phyloP scores from a whole-genome alignment of 345 rosid genomes.

The Aurinia saxatilis region DNA sequence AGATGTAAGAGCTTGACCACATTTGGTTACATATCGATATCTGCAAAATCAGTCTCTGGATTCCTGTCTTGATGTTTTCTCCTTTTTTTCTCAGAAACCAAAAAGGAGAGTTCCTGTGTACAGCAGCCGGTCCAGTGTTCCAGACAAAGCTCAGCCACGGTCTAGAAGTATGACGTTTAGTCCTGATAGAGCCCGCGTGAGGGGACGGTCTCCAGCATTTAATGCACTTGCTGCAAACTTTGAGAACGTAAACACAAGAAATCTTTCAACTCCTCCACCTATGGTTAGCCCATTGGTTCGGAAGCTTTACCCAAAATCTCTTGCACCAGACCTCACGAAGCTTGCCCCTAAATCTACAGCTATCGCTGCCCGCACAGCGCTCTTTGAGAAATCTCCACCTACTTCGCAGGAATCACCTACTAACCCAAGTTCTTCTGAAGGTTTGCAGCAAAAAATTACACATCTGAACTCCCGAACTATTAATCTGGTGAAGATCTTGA shows the following conservation, averaged over 20 bases:
- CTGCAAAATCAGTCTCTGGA: neutral
- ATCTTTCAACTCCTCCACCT: slow-evolving; percentile 99
- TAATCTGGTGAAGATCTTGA: neutral
- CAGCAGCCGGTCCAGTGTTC: slow-evolving; percentile 81
- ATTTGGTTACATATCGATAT: neutral
- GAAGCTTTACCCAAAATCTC: slow-evolving; percentile 90
- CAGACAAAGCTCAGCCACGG: slow-evolving; percentile 81
- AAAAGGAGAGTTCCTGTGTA: slow-evolving; percentile 74
- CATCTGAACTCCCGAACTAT: neutral
- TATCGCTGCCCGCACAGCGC: slow-evolving; percentile 58
- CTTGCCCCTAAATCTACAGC: slow-evolving; percentile 56
- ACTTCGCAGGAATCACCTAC: slow-evolving; percentile 44
- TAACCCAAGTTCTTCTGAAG: slow-evolving; percentile 67
- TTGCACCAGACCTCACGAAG: slow-evolving; percentile 64
- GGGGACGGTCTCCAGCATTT: slow-evolving; percentile 99
- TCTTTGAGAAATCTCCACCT: slow-evolving; percentile 64
- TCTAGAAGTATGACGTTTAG: slow-evolving; percentile 97
- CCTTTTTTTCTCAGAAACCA: slow-evolving; percentile 55
- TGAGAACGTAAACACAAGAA: slow-evolving; percentile 71
- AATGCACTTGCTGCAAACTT: slow-evolving; percentile 92
- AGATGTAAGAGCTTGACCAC: slow-evolving; percentile 45
- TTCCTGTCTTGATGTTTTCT: slow-evolving; percentile 10
- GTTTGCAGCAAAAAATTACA: slow-evolving; percentile 24
- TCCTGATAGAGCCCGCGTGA: slow-evolving; percentile 91
- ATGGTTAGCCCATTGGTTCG: slow-evolving; percentile 52